A percentile compares a stretch with the other conserved stretches of the same genome.
Evolutionary conservation across 2,329 filamentous ascomycete species (phyloP).

Genomic region (Orbilia ellipsospora): DNA sequence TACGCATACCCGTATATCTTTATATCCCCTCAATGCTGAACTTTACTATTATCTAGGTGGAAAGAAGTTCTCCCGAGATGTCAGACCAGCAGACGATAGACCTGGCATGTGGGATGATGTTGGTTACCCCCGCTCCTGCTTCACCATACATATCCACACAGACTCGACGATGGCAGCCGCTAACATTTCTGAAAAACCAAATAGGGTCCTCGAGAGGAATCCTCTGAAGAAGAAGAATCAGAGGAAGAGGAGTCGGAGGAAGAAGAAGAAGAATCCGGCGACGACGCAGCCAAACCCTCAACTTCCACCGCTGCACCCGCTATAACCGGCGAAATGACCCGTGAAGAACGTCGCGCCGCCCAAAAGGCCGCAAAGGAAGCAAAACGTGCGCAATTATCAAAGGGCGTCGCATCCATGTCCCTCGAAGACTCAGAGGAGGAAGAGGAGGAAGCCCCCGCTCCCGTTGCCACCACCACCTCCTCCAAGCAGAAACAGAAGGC

Average conservation of each 20-base stretch:
- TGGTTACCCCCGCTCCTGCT: slow-evolving; percentile 60
- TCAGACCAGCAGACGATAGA: slow-evolving; percentile 87
- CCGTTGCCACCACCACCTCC: slow-evolving; percentile 57
- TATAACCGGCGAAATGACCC: slow-evolving; percentile 71
- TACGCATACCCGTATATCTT: neutral
- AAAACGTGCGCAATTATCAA: slow-evolving; percentile 74
- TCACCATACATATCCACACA: slow-evolving; percentile 1
- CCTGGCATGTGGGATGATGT: slow-evolving; percentile 83
- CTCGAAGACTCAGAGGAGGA: slow-evolving; percentile 75
- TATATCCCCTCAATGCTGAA: too few relatives aligned
- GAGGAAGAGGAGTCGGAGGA: slow-evolving; percentile 58
- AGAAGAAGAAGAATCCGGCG: slow-evolving; percentile 66
- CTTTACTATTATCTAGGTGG: slow-evolving; percentile 71
- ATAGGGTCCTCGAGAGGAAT: slow-evolving; percentile 63
- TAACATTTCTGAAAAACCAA: neutral
- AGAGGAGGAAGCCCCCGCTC: slow-evolving; percentile 67
- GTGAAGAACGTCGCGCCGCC: slow-evolving; percentile 86
- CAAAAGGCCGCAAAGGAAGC: slow-evolving; percentile 93
- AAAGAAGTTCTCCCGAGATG: slow-evolving; percentile 92
- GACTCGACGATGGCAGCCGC: neutral
- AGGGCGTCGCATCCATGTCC: slow-evolving; percentile 87
- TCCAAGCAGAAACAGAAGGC: slow-evolving; percentile 55
- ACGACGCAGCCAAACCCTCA: slow-evolving; percentile 61
- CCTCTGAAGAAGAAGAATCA: slow-evolving; percentile 67
- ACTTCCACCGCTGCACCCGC: slow-evolving; percentile 62